phyloP scores from a whole-genome alignment of 2,329 filamentous ascomycete species.

The Aspergillus sergii region DNA sequence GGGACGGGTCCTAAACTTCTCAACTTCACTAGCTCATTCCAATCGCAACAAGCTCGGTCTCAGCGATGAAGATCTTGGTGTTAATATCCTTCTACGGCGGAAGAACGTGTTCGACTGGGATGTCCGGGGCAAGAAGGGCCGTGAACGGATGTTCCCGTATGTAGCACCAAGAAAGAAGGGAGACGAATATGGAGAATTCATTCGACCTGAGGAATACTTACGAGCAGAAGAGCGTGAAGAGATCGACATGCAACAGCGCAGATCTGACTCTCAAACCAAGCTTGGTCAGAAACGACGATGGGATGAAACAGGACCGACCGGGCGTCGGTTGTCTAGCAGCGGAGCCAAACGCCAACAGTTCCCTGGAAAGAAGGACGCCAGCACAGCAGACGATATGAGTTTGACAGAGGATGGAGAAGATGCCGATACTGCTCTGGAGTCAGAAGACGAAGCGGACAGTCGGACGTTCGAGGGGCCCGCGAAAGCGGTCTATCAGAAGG shows the following conservation, averaged over 20 bases:
- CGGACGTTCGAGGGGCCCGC: slow-evolving; percentile 65
- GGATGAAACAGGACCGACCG: slow-evolving; percentile 66
- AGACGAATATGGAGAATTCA: slow-evolving; percentile 93
- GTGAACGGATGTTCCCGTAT: slow-evolving; percentile 90
- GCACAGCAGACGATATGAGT: slow-evolving; percentile 54
- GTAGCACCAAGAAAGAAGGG: slow-evolving; percentile 75
- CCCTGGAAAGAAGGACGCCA: slow-evolving; percentile 40
- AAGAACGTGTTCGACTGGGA: slow-evolving; percentile 94
- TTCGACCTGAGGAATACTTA: slow-evolving; percentile 90
- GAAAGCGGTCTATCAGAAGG: slow-evolving; percentile 69
- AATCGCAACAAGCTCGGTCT: slow-evolving; percentile 83
- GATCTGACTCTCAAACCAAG: slow-evolving; percentile 59
- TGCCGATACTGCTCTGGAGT: slow-evolving; percentile 60
- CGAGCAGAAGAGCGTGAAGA: slow-evolving; percentile 88
- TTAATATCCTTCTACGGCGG: slow-evolving; percentile 85
- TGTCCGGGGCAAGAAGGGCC: slow-evolving; percentile 84
- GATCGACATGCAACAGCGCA: slow-evolving; percentile 64
- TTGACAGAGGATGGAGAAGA: slow-evolving; percentile 56
- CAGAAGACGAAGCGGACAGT: slow-evolving; percentile 56
- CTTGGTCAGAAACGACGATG: slow-evolving; percentile 94
- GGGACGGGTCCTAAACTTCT: slow-evolving; percentile 86
- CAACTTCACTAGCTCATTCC: slow-evolving; percentile 79
- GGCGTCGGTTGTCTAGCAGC: slow-evolving; percentile 43
- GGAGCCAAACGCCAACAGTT: slow-evolving; percentile 64
- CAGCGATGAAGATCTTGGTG: slow-evolving; percentile 85